These are phyloP conservation scores for Botrytis fabae DNA, from an alignment of 2,329 filamentous ascomycete species.

Conservation along the genomic window DNA sequence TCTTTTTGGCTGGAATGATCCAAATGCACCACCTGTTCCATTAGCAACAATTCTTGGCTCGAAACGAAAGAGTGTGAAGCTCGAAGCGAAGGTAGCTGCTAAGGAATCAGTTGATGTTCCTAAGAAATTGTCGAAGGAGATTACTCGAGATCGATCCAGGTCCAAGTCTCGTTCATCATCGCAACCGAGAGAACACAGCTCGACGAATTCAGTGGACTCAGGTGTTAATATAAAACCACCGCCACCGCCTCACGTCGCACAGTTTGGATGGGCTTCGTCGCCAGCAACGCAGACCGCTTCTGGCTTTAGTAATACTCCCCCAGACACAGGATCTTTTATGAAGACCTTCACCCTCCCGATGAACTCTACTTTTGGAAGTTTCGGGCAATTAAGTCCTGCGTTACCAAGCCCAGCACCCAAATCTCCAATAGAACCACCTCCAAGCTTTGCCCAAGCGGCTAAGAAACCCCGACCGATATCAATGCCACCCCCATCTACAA, in stretches of 20 bases:
- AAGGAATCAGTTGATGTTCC: slow-evolving; percentile 30
- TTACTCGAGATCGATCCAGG: slow-evolving; percentile 28
- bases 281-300: slow-evolving; percentile 1
- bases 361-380: background rate
- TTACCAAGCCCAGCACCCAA: background rate
- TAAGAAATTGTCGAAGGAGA: slow-evolving; percentile 36
- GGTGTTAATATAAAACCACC: slow-evolving; percentile 21
- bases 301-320: background rate
- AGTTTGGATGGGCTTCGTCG: slow-evolving; percentile 34
- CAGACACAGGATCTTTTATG: background rate
- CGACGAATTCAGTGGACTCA: slow-evolving; percentile 26
- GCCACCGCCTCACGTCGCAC: slow-evolving; percentile 26
- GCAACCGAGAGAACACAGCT: slow-evolving; percentile 31
- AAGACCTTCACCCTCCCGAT: background rate
- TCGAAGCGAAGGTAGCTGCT: slow-evolving; percentile 16
- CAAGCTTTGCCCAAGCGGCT: background rate
- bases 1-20: slow-evolving; percentile 62
- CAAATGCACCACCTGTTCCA: slow-evolving; percentile 51
- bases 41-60: slow-evolving; percentile 42
- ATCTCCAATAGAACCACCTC: slow-evolving; percentile 2
- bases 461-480: slow-evolving; percentile 18
- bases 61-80: slow-evolving; percentile 29
- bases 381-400: background rate
- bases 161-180: slow-evolving; percentile 30
- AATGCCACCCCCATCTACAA: slow-evolving; percentile 1